Conservation (phyloP, 106 monocot genomes). For the Phalaenopsis aphrodite region DNA sequence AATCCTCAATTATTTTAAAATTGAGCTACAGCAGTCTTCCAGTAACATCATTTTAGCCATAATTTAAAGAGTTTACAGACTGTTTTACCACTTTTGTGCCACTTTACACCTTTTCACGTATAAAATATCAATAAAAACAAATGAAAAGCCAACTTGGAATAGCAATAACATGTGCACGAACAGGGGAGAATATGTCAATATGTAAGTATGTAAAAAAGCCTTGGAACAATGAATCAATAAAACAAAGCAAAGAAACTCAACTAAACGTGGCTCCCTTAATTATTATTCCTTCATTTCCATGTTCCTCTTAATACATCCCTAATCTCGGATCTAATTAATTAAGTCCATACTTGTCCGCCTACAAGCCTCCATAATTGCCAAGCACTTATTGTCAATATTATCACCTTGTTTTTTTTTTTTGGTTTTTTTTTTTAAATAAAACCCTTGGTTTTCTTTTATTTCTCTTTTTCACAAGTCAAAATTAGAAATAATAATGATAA, state of each 20-base stretch:
- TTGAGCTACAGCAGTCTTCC: too few species aligned
- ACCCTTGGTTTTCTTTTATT: too few species aligned
- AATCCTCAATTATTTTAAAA: too few species aligned
- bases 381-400: too few species aligned
- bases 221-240: background rate
- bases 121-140: background rate
- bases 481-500: background rate
- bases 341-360: background rate
- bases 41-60: too few species aligned
- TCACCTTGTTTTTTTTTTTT: too few species aligned
- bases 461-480: background rate
- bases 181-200: background rate
- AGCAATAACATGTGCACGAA: too few species aligned
- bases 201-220: background rate
- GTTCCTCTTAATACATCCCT: background rate
- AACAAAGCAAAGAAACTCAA: background rate
- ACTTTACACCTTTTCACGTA: background rate
- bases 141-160: background rate
- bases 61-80: too few species aligned
- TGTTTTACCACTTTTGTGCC: too few species aligned
- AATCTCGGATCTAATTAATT: background rate
- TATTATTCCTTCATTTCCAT: background rate
- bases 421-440: too few species aligned
- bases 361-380: too few species aligned
- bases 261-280: background rate